A percentile compares a stretch with the other conserved stretches of the same genome.
phyloP scores from a whole-genome alignment of 2,329 filamentous ascomycete species.

The Metarhizium anisopliae region DNA sequence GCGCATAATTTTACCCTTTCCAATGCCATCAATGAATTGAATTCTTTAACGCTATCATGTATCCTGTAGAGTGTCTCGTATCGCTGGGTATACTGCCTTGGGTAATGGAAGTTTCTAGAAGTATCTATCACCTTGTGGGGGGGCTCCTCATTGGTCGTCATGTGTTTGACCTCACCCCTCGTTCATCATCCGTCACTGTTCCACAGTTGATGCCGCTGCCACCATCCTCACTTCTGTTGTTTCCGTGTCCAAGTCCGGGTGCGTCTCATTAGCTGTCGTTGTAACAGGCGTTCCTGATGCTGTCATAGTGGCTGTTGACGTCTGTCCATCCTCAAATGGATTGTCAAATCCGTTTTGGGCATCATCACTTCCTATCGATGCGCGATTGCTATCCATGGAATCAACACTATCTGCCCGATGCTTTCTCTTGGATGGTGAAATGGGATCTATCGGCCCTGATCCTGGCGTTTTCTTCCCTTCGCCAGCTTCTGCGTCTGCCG shows the following conservation, averaged over 20 bases:
- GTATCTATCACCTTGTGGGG: conserved; percentile 13
- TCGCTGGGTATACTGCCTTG: neutral
- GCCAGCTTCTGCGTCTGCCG: conserved; percentile 8
- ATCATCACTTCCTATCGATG: conserved; percentile 34
- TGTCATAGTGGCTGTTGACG: conserved; percentile 2
- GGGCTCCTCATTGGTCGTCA: neutral
- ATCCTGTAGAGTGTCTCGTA: neutral
- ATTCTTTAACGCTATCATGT: neutral
- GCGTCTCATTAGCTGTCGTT: conserved; percentile 19
- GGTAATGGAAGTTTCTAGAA: conserved; percentile 23
- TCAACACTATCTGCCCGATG: conserved; percentile 36
- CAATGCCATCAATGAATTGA: neutral
- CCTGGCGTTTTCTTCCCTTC: conserved; percentile 9
- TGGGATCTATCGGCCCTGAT: conserved; percentile 23
- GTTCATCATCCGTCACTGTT: conserved; percentile 1
- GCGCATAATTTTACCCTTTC: neutral
- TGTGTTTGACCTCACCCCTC: neutral
- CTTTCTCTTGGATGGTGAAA: conserved; percentile 37
- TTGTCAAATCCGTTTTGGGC: conserved; percentile 18
- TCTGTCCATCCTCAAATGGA: conserved; percentile 19
- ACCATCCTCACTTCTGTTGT: neutral
- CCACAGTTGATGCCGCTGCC: conserved; percentile 5
- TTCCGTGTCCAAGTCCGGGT: conserved; percentile 8
- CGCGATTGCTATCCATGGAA: conserved; percentile 37
- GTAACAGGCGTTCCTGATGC: conserved; percentile 4